phyloP scores from a whole-genome alignment of 2,329 filamentous ascomycete species.

The Aspergillus sp. region DNA sequence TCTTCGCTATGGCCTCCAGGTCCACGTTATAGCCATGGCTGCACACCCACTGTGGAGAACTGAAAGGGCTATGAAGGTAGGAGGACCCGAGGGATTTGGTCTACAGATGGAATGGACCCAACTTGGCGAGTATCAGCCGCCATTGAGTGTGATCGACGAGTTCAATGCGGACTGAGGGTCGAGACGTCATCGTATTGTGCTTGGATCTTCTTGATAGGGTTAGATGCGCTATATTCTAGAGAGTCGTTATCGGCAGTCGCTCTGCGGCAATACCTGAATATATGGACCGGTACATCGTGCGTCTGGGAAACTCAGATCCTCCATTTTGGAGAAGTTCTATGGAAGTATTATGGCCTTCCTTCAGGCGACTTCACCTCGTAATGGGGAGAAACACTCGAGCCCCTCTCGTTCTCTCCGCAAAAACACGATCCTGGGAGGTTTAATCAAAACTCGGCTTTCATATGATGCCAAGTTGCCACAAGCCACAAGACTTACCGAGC shows the following conservation, averaged over 20 bases:
- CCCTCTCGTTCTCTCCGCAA: background rate
- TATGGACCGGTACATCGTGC: no score
- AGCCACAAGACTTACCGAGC: background rate
- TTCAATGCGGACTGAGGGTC: background rate
- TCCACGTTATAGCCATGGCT: conserved; percentile 51
- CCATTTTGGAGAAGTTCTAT: no score
- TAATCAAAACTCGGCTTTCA: background rate
- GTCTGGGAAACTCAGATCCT: no score
- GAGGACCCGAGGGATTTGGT: conserved; percentile 43
- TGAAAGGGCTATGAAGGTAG: conserved; percentile 37
- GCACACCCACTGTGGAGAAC: conserved; percentile 52
- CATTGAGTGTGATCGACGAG: background rate
- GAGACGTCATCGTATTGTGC: background rate
- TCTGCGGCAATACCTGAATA: no score
- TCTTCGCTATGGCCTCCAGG: conserved; percentile 51
- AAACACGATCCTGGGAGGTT: background rate
- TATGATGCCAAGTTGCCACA: background rate
- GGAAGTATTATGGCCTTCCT: no score
- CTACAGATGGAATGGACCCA: background rate
- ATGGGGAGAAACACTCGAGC: background rate
- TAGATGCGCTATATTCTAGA: no score
- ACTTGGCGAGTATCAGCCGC: background rate
- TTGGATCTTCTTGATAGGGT: background rate
- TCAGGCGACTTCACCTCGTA: no score
- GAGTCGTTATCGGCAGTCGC: no score